These are phyloP conservation scores for Solanum bukasovii DNA, from an alignment of 257 asterid genomes.

Conservation along the genomic window DNA sequence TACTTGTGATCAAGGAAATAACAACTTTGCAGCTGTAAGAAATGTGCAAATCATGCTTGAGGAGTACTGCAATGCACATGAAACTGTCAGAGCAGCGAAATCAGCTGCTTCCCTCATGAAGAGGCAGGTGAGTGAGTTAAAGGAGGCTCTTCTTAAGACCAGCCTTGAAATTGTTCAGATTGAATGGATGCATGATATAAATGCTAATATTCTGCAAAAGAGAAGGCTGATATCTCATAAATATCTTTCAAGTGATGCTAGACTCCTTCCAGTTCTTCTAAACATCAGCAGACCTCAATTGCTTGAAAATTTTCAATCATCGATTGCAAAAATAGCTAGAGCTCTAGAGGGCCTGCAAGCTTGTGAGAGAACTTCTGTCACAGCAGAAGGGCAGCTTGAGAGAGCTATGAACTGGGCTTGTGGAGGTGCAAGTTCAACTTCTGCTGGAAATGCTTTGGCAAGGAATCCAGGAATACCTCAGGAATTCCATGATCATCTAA, in stretches of 20 bases:
- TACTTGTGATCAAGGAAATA: conserved; percentile 25
- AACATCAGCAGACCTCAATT: conserved; percentile 65
- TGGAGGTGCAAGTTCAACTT: conserved; percentile 70
- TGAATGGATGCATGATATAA: conserved; percentile 85
- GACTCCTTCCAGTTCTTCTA: conserved; percentile 48
- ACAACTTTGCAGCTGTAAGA: conserved; percentile 31
- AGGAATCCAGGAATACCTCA: conserved; percentile 79
- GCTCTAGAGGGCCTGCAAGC: conserved; percentile 67
- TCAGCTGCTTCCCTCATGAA: conserved; percentile 76
- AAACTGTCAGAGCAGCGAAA: conserved; percentile 80
- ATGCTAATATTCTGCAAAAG: conserved; percentile 49
- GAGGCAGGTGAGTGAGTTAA: conserved; percentile 65
- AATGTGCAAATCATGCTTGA: conserved; percentile 66
- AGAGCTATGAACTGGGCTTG: conserved; percentile 99
- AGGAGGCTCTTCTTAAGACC: conserved; percentile 67
- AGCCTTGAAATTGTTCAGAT: conserved; percentile 73
- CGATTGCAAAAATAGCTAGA: conserved; percentile 62
- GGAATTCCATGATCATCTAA: conserved; percentile 82
- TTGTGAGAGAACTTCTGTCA: conserved; percentile 70
- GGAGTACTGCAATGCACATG: conserved; percentile 84
- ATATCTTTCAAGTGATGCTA: conserved; percentile 44
- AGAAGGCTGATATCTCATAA: conserved; percentile 49
- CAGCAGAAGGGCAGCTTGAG: conserved; percentile 97
- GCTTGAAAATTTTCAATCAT: conserved; percentile 63
- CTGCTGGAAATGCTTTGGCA: conserved; percentile 41